phyloP scores from a whole-genome alignment of 225 moss, liverwort and hornwort genomes.

The Bryoerythrophyllum caledonicum region DNA sequence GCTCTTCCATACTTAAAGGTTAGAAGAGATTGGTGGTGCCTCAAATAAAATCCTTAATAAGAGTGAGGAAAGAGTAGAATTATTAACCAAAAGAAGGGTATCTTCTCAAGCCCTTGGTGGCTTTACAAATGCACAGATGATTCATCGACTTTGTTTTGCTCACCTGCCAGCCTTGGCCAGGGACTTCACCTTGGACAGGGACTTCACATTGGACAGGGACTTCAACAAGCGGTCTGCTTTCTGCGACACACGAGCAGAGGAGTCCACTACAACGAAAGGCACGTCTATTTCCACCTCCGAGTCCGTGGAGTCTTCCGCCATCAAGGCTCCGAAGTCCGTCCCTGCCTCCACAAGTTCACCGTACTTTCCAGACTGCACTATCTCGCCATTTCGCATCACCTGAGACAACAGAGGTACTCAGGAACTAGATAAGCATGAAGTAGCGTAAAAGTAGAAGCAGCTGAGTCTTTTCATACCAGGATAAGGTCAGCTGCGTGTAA shows the following conservation, averaged over 20 bases:
- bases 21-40: no score
- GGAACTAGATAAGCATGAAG: constrained; percentile 2
- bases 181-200: constrained; percentile 15
- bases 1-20: no score
- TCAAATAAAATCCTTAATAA: no score
- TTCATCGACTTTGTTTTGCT: background rate
- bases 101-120: no score
- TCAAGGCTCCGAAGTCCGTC: constrained; percentile 50
- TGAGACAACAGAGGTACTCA: constrained; percentile 18
- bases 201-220: constrained; percentile 19
- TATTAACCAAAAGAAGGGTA: no score
- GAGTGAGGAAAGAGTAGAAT: no score
- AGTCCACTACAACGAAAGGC: constrained; percentile 14
- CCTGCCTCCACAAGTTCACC: constrained; percentile 44
- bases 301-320: constrained; percentile 41
- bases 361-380: constrained; percentile 71
- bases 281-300: constrained; percentile 22
- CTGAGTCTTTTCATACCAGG: constrained; percentile 31
- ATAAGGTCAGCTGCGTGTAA: constrained; percentile 53
- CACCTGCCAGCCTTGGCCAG: constrained; percentile 24
- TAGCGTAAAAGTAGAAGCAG: background rate
- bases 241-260: constrained; percentile 15
- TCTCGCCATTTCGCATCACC: constrained; percentile 65
- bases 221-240: constrained; percentile 8
- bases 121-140: background rate